Conservation (phyloP, 495 filamentous ascomycete genomes). For the Clohesyomyces aquaticus region DNA sequence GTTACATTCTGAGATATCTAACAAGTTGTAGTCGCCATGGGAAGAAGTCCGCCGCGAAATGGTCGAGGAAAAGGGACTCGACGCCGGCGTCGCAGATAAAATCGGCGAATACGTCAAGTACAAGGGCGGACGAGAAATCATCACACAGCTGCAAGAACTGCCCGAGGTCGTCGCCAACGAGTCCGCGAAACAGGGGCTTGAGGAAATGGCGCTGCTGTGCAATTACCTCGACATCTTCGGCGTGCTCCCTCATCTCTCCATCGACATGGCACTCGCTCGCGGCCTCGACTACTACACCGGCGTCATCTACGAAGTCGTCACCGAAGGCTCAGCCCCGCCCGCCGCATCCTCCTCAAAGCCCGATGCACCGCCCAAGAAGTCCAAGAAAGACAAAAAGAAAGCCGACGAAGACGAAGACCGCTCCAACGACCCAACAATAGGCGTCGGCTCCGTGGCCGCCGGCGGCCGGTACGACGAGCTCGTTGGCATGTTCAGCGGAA, state of each 20-base stretch:
- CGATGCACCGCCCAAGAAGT: constrained; percentile 40
- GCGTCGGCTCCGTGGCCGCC: constrained; percentile 85
- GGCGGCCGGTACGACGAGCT: constrained; percentile 93
- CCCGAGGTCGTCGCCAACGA: constrained; percentile 66
- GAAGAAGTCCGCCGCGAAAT: constrained; percentile 89
- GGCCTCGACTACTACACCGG: constrained; percentile 95
- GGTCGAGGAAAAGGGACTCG: constrained; percentile 87
- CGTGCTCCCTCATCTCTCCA: constrained; percentile 70
- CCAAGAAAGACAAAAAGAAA: constrained; percentile 64
- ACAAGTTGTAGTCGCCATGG: constrained; percentile 63
- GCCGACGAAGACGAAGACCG: constrained; percentile 69
- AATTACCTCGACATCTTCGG: constrained; percentile 78
- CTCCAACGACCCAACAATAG: constrained; percentile 77
- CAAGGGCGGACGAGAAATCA: constrained; percentile 57
- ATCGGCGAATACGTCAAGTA: constrained; percentile 80
- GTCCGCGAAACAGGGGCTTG: constrained; percentile 74
- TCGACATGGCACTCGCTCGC: constrained; percentile 82
- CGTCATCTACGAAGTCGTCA: constrained; percentile 89
- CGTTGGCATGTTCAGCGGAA: constrained; percentile 88
- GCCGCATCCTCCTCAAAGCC: constrained; percentile 50
- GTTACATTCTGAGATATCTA: neutral
- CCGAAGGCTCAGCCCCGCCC: constrained; percentile 74
- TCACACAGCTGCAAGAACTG: constrained; percentile 60
- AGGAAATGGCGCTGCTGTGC: constrained; percentile 81
- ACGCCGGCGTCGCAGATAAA: constrained; percentile 72